Base-by-base conservation (phyloP, 208 protist species). In the Tritrichomonas musculus region DNA sequence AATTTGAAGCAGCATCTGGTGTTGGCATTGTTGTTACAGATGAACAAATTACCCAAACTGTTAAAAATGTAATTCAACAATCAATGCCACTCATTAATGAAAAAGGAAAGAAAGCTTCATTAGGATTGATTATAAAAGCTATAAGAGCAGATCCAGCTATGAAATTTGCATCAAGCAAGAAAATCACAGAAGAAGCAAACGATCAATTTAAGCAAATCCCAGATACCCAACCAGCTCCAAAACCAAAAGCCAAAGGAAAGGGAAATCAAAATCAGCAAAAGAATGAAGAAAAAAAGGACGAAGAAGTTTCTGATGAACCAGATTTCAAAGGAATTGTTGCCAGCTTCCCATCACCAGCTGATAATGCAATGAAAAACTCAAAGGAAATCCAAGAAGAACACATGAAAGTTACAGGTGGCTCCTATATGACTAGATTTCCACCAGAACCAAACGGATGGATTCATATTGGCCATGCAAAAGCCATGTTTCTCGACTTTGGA, bases 381-480 rank as follows among this genome's bases (percentile, higher is more conserved):
- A 92, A 93, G 60, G 93, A 96, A 64, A 41, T 96, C 33, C 93
- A 96, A 11, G 60, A 50, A 66, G 94, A 95, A 47, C 95, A 97
- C 93, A 92, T 97, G 3, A 57, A 94, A 39, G 49, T 53, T 25
- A 97, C 95, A 36, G 96, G 94, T 75, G 96, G 96, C 36, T 82
- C 94, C 49, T 93, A 97, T 49, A 94, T 97, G 25, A 97, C 96
- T 53, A 95, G 97, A 65, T 98, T 98, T 95, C 97, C 97, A 69
- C 97, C 97, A 17, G 97, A 98, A 93, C 97, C 97, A 39, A 97
- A 97, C 93, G 98, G 98, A 49, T 99, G 98, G 94, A 95, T 99
- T 14, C 98, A 99, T 95, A 98, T 99, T 96, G 98, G 98, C 36
- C 99, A 99, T 94, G 98, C 98, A 17, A 99, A 99, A 96, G 98